These are phyloP conservation scores for Ampelomyces quisqualis DNA, from an alignment of 2,329 filamentous ascomycete species.

Conservation along the genomic window DNA sequence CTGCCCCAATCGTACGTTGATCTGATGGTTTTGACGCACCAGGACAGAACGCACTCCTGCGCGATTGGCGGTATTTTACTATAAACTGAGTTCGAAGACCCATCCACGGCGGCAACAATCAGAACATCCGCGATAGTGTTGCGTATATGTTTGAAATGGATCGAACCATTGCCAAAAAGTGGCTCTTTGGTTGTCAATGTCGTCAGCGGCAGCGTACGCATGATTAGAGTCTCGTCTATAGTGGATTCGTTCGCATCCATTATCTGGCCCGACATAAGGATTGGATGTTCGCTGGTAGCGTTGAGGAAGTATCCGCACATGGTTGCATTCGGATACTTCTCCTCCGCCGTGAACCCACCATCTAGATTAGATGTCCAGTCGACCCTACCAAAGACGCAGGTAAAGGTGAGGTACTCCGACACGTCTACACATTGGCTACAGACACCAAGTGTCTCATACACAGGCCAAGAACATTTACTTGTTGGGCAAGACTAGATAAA, in stretches of 20 bases:
- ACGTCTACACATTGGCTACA: conserved; percentile 28
- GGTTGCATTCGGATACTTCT: conserved; percentile 20
- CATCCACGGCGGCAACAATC: conserved; percentile 8
- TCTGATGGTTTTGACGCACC: conserved; percentile 32
- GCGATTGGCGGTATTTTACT: conserved; percentile 9
- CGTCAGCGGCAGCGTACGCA: conserved; percentile 15
- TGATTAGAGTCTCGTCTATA: conserved; percentile 14
- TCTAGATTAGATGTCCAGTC: conserved; percentile 20
- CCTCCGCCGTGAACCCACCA: neutral
- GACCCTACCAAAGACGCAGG: conserved; percentile 9
- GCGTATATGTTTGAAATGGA: conserved; percentile 20
- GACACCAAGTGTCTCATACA: conserved; percentile 26
- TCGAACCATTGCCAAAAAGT: conserved; percentile 14
- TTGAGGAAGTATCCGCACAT: conserved; percentile 35
- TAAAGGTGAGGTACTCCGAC: conserved; percentile 3
- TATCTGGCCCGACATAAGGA: conserved; percentile 25
- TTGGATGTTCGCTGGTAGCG: conserved; percentile 4
- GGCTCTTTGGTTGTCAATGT: neutral
- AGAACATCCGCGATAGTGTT: conserved; percentile 21
- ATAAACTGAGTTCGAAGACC: conserved; percentile 6
- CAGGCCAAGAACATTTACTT: conserved; percentile 34
- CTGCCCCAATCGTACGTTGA: conserved; percentile 19
- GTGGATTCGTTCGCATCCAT: neutral
- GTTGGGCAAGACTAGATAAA: conserved; percentile 30
- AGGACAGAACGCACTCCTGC: conserved; percentile 27